A percentile compares a stretch with the other conserved stretches of the same genome.
These are phyloP conservation scores for Plenodomus lindquistii DNA, from an alignment of 2,329 filamentous ascomycete genomes.

Conservation along the genomic window DNA sequence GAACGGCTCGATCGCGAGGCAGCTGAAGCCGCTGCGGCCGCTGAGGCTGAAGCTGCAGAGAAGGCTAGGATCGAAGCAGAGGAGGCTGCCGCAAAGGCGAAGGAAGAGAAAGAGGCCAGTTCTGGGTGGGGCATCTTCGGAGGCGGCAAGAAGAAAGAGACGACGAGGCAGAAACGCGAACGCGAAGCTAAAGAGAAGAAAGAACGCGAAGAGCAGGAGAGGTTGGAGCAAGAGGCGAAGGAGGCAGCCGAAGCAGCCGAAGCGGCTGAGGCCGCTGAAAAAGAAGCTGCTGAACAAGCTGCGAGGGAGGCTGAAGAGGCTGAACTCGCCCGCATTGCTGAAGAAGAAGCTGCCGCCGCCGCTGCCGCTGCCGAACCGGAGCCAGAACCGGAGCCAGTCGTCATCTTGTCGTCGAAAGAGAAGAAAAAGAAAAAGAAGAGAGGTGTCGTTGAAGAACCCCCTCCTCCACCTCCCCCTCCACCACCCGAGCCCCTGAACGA, in stretches of 20 bases:
- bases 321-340: constrained; percentile 40
- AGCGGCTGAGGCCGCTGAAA: constrained; percentile 27
- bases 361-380: constrained; percentile 31
- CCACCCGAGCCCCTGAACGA: constrained; percentile 22
- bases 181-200: constrained; percentile 34
- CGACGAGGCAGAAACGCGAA: constrained; percentile 32
- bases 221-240: constrained; percentile 24
- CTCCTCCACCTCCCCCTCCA: constrained; percentile 17
- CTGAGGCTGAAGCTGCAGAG: constrained; percentile 3
- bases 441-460: constrained; percentile 19
- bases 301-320: constrained; percentile 30
- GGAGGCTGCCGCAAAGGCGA: constrained; percentile 17
- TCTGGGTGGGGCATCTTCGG: constrained; percentile 24
- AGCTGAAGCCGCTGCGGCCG: constrained; percentile 10
- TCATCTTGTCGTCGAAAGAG: constrained; percentile 23
- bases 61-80: constrained; percentile 20
- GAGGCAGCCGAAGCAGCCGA: constrained; percentile 33
- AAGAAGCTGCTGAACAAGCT: constrained; percentile 43
- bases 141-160: constrained; percentile 41
- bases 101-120: constrained; percentile 32
- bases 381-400: constrained; percentile 13
- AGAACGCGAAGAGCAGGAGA: constrained; percentile 34
- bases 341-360: constrained; percentile 23
- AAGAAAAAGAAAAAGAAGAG: constrained; percentile 46
- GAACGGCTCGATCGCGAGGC: constrained; percentile 40